These are phyloP conservation scores for Fraxinus sp. DNA, from an alignment of 305 asterid species.

Conservation along the genomic window DNA sequence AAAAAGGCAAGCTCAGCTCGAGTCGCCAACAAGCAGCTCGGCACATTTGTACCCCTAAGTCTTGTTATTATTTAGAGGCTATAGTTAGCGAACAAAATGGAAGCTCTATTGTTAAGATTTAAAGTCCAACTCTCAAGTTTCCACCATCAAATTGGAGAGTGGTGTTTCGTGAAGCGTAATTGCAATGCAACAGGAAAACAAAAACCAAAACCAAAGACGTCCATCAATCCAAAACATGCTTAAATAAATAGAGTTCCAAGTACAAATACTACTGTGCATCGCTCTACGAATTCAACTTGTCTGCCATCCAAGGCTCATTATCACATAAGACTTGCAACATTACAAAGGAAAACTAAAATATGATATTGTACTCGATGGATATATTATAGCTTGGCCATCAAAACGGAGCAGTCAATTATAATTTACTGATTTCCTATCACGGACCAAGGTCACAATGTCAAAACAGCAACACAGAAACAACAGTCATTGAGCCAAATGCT, in stretches of 20 bases:
- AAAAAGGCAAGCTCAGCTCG: too few species aligned
- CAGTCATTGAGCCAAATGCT: conserved; percentile 11
- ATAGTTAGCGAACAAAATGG: background rate
- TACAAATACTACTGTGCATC: background rate
- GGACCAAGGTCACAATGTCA: conserved; percentile 3
- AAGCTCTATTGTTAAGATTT: background rate
- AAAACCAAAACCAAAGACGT: background rate
- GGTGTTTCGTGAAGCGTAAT: background rate
- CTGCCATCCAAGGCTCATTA: conserved; percentile 11
- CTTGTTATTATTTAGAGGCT: background rate
- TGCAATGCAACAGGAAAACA: background rate
- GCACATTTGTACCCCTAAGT: background rate
- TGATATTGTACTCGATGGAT: background rate
- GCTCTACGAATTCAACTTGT: background rate
- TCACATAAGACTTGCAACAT: background rate
- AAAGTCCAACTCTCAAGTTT: background rate
- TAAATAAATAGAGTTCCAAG: background rate
- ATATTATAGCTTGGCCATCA: background rate
- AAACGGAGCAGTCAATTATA: background rate
- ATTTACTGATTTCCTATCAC: background rate
- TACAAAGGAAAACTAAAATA: background rate
- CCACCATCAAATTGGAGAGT: background rate
- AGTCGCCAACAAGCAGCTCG: background rate
- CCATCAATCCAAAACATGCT: background rate
- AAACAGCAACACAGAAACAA: conserved; percentile 11